Conservation (phyloP, 345 rosid species). For the Brassica cretica region DNA sequence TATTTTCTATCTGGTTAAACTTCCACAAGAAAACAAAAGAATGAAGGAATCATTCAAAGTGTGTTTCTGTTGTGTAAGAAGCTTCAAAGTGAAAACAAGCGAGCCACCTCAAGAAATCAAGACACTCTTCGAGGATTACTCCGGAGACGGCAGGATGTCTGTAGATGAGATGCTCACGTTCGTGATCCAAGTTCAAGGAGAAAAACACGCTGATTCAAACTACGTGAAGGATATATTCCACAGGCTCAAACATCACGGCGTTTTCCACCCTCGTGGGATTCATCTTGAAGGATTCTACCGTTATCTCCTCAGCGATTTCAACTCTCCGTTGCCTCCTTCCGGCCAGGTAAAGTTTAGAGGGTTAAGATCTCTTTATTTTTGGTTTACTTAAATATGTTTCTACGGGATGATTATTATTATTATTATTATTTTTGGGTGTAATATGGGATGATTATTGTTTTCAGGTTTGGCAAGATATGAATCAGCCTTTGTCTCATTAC, state of each 20-base stretch:
- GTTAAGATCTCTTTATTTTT: constrained; percentile 5
- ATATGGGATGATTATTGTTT: neutral
- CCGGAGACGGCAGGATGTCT: constrained; percentile 54
- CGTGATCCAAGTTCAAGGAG: constrained; percentile 58
- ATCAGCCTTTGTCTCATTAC: constrained; percentile 72
- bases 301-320: constrained; percentile 41
- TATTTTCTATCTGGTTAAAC: neutral
- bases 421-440: too few species aligned
- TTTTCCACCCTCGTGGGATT: constrained; percentile 45
- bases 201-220: constrained; percentile 48
- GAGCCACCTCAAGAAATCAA: constrained; percentile 80
- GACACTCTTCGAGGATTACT: constrained; percentile 48
- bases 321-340: constrained; percentile 47
- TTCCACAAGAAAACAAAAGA: neutral
- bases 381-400: neutral
- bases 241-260: constrained; percentile 39
- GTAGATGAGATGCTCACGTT: constrained; percentile 57
- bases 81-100: constrained; percentile 64
- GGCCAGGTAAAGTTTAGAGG: constrained; percentile 9
- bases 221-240: constrained; percentile 51
- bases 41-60: constrained; percentile 38
- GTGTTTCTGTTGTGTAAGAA: constrained; percentile 60
- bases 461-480: constrained; percentile 76
- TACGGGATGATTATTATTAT: neutral
- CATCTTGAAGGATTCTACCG: constrained; percentile 52